Conservation (phyloP, 164 flowering plant genomes). For the Kingdonia uniflora region DNA sequence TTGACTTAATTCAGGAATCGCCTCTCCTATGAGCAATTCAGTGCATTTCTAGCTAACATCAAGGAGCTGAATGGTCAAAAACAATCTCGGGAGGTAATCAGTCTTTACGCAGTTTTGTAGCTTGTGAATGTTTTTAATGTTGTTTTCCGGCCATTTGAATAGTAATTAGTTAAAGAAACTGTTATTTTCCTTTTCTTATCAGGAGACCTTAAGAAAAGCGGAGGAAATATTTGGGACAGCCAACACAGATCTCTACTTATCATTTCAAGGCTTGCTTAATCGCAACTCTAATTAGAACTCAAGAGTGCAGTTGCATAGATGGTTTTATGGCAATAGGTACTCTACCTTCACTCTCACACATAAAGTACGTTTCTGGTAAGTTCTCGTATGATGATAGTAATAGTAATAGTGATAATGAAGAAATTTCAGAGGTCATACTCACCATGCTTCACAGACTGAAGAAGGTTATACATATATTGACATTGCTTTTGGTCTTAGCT, state of each 20-base stretch:
- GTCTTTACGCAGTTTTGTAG: background rate
- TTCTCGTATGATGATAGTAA: too few species aligned
- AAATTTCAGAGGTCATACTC: too few species aligned
- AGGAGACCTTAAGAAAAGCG: constrained; percentile 91
- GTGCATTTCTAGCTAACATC: constrained; percentile 85
- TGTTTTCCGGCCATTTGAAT: background rate
- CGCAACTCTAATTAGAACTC: constrained; percentile 38
- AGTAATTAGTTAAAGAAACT: background rate
- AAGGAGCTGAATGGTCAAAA: constrained; percentile 89
- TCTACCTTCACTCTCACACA: background rate
- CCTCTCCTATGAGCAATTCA: constrained; percentile 84
- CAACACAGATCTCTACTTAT: constrained; percentile 75
- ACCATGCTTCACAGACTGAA: too few species aligned
- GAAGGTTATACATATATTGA: too few species aligned
- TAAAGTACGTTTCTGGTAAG: too few species aligned
- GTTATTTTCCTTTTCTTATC: constrained; percentile 4
- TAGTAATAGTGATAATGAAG: too few species aligned
- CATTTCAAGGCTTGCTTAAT: constrained; percentile 82
- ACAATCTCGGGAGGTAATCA: constrained; percentile 86
- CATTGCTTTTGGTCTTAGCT: too few species aligned
- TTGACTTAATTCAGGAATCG: constrained; percentile 55
- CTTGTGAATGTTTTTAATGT: background rate
- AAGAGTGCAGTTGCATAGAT: background rate
- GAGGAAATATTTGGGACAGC: constrained; percentile 88
- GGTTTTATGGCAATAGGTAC: constrained; percentile 5